These are phyloP conservation scores for Tilletia setariae DNA, from an alignment of 1,284 basidiomycete species.

Conservation along the genomic window DNA sequence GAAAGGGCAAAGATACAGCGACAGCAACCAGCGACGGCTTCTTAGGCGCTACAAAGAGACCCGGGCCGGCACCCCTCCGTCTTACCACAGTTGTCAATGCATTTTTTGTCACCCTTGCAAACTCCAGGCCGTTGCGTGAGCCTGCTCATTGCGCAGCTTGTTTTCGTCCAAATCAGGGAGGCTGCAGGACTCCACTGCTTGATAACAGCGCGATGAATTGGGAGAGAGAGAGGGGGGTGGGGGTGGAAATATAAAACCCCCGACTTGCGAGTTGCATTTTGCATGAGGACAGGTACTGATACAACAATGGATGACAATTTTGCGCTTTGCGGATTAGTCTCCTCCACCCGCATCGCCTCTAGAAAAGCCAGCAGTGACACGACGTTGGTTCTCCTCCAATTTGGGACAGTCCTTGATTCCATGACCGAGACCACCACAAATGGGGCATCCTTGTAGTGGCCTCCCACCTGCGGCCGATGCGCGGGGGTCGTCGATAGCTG, in stretches of 20 bases:
- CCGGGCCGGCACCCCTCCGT: too few relatives aligned
- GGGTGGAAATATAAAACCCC: too few relatives aligned
- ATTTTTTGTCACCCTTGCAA: too few relatives aligned
- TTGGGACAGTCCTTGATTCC: constrained; percentile 92
- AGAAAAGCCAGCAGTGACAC: constrained; percentile 77
- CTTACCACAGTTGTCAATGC: too few relatives aligned
- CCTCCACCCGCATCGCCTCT: constrained; percentile 55
- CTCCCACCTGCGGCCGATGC: constrained; percentile 69
- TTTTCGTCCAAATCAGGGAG: too few relatives aligned
- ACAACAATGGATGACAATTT: not conserved
- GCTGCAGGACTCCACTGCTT: too few relatives aligned
- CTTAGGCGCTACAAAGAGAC: too few relatives aligned
- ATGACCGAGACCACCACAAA: constrained; percentile 97
- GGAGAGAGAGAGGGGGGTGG: too few relatives aligned
- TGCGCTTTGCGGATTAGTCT: not conserved
- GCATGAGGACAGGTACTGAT: not conserved
- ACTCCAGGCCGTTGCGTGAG: too few relatives aligned
- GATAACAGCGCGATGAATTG: too few relatives aligned
- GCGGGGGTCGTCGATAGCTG: constrained; percentile 80
- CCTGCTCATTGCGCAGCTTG: too few relatives aligned
- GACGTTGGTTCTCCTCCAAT: constrained; percentile 82
- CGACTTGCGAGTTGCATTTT: too few relatives aligned
- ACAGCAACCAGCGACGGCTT: not conserved
- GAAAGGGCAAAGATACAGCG: constrained; percentile 36
- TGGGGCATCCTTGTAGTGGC: constrained; percentile 76